phyloP scores from a whole-genome alignment of 192 early-diverging fungal genomes.

The Backusella morwellensis region DNA sequence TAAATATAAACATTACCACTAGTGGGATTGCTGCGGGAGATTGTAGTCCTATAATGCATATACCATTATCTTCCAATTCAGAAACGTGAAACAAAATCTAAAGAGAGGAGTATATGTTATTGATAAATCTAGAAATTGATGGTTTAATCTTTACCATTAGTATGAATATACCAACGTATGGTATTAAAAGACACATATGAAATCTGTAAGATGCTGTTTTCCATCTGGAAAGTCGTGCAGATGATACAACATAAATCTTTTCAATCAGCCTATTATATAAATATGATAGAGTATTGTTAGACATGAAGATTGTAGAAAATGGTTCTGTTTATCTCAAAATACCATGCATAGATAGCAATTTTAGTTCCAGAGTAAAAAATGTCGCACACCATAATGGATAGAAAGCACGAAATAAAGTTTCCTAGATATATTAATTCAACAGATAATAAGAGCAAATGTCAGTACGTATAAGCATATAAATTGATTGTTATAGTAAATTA shows the following conservation, averaged over 20 bases:
- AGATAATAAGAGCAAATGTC: neutral
- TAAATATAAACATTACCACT: constrained; percentile 26
- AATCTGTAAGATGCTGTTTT: constrained; percentile 27
- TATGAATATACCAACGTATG: constrained; percentile 33
- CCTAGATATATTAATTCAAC: neutral
- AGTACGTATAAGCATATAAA: neutral
- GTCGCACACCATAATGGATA: constrained; percentile 43
- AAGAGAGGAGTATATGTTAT: neutral
- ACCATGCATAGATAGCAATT: constrained; percentile 43
- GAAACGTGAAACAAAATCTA: constrained; percentile 31
- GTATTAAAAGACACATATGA: constrained; percentile 22
- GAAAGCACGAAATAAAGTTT: constrained; percentile 36
- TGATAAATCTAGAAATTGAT: neutral
- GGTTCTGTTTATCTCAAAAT: neutral
- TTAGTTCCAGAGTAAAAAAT: constrained; percentile 46
- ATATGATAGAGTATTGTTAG: neutral
- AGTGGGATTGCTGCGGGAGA: constrained; percentile 31
- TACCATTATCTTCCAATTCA: constrained; percentile 17
- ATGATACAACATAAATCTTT: constrained; percentile 32
- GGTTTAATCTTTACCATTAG: constrained; percentile 25
- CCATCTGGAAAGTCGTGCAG: constrained; percentile 18
- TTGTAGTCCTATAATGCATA: constrained; percentile 33
- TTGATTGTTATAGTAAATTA: neutral
- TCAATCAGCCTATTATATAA: constrained; percentile 25
- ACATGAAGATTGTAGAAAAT: neutral